Evolutionary conservation across 345 rosid genomes (phyloP).

Genomic region (Murraya koenigii): DNA sequence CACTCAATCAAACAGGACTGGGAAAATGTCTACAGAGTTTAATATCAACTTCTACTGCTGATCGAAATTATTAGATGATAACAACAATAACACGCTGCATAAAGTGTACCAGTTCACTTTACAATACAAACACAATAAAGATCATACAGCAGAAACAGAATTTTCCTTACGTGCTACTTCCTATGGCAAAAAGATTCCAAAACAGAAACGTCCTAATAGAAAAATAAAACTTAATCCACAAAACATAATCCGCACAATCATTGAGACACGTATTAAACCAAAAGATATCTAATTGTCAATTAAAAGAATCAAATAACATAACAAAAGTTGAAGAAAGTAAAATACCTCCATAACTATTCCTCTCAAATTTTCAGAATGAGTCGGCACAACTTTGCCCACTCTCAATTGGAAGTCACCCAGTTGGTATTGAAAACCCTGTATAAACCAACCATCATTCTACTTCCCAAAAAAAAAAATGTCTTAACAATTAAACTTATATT

Average conservation of each 20-base stretch:
- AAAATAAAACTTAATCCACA: background rate
- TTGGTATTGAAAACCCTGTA: conserved; percentile 83
- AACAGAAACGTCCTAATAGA: background rate
- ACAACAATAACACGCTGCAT: background rate
- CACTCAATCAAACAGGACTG: background rate
- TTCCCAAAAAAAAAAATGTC: background rate
- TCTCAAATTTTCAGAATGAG: conserved; percentile 78
- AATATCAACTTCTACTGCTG: background rate
- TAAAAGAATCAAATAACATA: background rate
- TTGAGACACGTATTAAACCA: background rate
- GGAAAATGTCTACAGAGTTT: background rate
- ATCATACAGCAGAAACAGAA: background rate
- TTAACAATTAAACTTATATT: no score
- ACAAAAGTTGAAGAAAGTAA: background rate
- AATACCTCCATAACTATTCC: conserved; percentile 94
- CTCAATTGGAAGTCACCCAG: conserved; percentile 85
- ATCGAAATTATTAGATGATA: background rate
- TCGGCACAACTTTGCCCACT: conserved; percentile 85
- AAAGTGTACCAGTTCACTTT: background rate
- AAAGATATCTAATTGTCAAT: background rate
- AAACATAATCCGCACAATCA: background rate
- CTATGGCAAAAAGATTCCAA: background rate
- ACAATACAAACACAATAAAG: no score
- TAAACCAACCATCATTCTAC: background rate
- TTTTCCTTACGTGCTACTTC: background rate